Conservation (phyloP, 2,329 filamentous ascomycete genomes). For the Setomelanomma holmii region DNA sequence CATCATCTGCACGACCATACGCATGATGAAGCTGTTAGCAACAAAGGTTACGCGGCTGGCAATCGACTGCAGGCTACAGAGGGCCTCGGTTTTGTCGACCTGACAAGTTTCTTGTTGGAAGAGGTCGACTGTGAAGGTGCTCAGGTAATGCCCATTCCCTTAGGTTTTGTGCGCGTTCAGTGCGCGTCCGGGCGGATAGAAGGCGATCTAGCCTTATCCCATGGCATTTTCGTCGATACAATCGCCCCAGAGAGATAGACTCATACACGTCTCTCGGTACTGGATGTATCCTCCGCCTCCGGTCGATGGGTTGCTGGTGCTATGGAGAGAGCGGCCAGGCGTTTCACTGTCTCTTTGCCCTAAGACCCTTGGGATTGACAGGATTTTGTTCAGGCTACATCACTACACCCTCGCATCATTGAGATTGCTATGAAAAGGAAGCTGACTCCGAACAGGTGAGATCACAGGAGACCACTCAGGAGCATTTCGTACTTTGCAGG, state of each 20-base stretch:
- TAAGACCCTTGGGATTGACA: conserved; percentile 41
- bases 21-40: conserved; percentile 36
- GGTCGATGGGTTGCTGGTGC: conserved; percentile 37
- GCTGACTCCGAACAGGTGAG: conserved; percentile 20
- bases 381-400: conserved; percentile 45
- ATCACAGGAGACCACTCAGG: conserved; percentile 5
- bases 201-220: conserved; percentile 57
- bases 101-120: conserved; percentile 76
- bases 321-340: conserved; percentile 37
- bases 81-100: conserved; percentile 79
- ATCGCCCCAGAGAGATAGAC: conserved; percentile 60
- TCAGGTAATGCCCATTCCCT: conserved; percentile 48
- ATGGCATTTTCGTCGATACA: conserved; percentile 66
- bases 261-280: conserved; percentile 32
- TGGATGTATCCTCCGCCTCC: conserved; percentile 36
- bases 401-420: neutral
- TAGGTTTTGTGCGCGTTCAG: neutral
- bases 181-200: conserved; percentile 59
- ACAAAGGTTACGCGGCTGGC: conserved; percentile 81
- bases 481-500: conserved; percentile 43
- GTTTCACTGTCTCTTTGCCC: conserved; percentile 42
- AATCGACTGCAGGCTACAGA: conserved; percentile 72
- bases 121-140: conserved; percentile 67
- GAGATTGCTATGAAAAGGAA: neutral
- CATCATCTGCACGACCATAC: conserved; percentile 62